Evolutionary conservation across 345 rosid genomes (phyloP).

Genomic region (Lepidium didymum): DNA sequence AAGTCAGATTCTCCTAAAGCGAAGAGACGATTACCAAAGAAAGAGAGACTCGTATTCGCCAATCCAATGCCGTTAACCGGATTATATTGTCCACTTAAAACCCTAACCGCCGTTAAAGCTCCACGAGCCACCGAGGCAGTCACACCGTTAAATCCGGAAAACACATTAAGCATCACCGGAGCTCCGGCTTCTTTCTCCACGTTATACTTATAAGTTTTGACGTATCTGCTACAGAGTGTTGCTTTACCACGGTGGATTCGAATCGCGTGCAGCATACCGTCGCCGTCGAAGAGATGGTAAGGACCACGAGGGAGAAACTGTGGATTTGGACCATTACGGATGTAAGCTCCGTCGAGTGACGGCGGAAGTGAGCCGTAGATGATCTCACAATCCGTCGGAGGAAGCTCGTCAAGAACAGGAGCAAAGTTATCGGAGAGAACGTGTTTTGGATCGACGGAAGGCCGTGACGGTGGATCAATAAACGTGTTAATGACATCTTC

Average conservation of each 20-base stretch:
- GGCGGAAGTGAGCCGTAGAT: conserved; percentile 22
- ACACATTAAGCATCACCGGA: conserved; percentile 27
- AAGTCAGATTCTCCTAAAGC: conserved; percentile 34
- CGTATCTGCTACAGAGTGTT: conserved; percentile 31
- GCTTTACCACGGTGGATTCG: conserved; percentile 25
- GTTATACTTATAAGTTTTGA: conserved; percentile 29
- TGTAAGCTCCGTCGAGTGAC: conserved; percentile 26
- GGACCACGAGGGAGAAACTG: conserved; percentile 38
- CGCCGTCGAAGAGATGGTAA: conserved; percentile 33
- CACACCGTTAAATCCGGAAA: conserved; percentile 30
- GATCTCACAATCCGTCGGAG: conserved; percentile 28
- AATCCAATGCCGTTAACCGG: conserved; percentile 31
- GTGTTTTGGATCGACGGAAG: conserved; percentile 32
- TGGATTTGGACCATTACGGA: conserved; percentile 34
- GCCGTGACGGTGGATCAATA: conserved; percentile 35
- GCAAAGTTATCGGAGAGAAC: conserved; percentile 35
- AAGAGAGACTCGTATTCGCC: conserved; percentile 30
- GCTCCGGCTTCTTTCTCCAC: conserved; percentile 23
- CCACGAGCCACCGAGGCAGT: conserved; percentile 32
- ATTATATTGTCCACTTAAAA: conserved; percentile 28
- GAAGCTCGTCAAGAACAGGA: conserved; percentile 32
- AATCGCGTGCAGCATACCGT: conserved; percentile 36
- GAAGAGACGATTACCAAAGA: conserved; percentile 29
- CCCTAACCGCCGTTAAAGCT: conserved; percentile 23
- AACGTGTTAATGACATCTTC: conserved; percentile 33